Conservation (phyloP, 78 protist species). For the Isochrysis galbana region DNA sequence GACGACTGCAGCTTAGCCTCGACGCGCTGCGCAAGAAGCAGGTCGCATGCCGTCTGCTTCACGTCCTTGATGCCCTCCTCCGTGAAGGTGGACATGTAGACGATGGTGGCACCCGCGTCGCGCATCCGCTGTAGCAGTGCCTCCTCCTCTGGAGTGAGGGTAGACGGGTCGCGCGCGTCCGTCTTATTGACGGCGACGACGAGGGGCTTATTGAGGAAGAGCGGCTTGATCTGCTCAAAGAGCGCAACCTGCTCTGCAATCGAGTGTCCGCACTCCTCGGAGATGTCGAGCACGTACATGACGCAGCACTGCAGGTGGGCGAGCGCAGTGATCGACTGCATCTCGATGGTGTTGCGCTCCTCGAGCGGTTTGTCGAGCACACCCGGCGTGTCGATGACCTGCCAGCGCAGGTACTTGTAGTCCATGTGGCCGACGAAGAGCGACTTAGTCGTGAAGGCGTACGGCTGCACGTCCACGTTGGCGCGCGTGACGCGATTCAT, state of each 20-base stretch:
- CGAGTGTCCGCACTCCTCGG: conserved; percentile 95
- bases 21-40: conserved; percentile 79
- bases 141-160: conserved; percentile 63
- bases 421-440: conserved; percentile 98
- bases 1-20: conserved; percentile 56
- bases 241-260: conserved; percentile 88
- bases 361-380: conserved; percentile 96
- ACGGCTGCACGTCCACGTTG: conserved; percentile 99
- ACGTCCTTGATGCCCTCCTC: conserved; percentile 31
- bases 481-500: conserved; percentile 97
- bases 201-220: conserved; percentile 97
- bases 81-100: conserved; percentile 2
- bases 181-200: conserved; percentile 89
- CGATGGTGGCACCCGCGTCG: not conserved
- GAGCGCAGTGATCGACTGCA: conserved; percentile 99
- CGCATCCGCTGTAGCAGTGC: conserved; percentile 25
- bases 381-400: conserved; percentile 99
- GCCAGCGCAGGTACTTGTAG: conserved; percentile 93
- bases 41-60: conserved; percentile 81
- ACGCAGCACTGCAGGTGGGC: conserved; percentile 94
- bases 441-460: conserved; percentile 99
- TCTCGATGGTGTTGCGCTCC: conserved; percentile 98
- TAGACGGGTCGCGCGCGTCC: not conserved
- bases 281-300: conserved; percentile 92
- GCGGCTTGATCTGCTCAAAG: conserved; percentile 90